A percentile compares a stretch with the other conserved stretches of the same genome.
Evolutionary conservation across 768 basidiomycete species (phyloP).

Genomic region (Cystobasidium ongulense): DNA sequence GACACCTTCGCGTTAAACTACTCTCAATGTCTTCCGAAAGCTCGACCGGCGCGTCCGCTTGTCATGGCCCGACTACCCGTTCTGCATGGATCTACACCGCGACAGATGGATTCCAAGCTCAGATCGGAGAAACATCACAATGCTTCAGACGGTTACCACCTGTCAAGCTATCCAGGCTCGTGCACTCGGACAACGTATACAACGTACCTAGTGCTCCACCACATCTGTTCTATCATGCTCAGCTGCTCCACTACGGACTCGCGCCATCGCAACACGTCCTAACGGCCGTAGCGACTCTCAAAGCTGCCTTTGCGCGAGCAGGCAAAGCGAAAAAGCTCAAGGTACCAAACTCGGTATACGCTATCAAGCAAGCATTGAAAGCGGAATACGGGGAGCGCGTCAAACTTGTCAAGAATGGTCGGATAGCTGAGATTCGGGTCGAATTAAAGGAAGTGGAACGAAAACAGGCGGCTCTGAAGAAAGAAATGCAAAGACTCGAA

Average conservation of each 20-base stretch:
- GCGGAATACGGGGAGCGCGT: neutral
- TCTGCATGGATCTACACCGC: neutral
- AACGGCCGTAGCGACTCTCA: neutral
- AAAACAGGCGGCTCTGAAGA: no score
- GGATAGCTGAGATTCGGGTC: neutral
- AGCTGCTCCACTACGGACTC: neutral
- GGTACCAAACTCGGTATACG: neutral
- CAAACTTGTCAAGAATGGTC: neutral
- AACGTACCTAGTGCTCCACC: neutral
- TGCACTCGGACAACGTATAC: neutral
- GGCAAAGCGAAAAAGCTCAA: neutral
- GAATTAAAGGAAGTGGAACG: no score
- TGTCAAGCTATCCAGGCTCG: neutral
- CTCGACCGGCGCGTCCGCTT: no score
- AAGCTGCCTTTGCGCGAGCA: neutral
- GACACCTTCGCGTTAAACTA: no score
- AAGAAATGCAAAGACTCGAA: no score
- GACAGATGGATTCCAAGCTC: neutral
- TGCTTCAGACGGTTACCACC: neutral
- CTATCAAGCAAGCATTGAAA: neutral
- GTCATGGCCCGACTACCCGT: no score
- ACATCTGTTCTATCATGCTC: neutral
- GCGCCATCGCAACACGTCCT: neutral
- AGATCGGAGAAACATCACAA: neutral
- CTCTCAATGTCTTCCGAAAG: no score